Conservation (phyloP, 345 rosid species). For the Stellera chamaejasme region DNA sequence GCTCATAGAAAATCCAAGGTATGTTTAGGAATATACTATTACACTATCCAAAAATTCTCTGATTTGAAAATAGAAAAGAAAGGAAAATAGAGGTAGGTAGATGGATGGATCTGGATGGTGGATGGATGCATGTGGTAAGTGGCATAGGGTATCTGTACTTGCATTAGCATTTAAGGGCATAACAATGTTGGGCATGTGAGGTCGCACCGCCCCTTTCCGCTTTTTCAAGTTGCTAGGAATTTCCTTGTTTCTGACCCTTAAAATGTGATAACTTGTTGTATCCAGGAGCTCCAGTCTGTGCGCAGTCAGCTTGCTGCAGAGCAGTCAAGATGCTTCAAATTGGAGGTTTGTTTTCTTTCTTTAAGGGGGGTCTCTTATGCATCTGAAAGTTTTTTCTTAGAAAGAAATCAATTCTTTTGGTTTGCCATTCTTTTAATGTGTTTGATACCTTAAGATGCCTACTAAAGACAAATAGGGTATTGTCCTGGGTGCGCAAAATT, state of each 20-base stretch:
- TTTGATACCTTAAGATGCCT: neutral
- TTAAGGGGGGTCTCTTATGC: neutral
- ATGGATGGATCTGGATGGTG: no score
- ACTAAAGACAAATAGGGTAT: conserved; percentile 3
- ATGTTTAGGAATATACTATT: no score
- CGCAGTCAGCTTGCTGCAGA: conserved; percentile 96
- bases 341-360: conserved; percentile 50
- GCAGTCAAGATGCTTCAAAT: conserved; percentile 95
- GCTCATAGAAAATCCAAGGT: no score
- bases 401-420: neutral
- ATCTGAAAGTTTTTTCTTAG: neutral
- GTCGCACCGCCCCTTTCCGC: neutral
- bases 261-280: neutral
- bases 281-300: conserved; percentile 89
- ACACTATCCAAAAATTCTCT: no score
- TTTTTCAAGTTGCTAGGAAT: neutral
- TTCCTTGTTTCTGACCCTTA: neutral
- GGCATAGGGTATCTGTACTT: no score
- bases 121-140: no score
- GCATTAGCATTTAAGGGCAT: no score
- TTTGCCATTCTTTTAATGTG: neutral
- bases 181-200: no score
- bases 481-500: no score
- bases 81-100: no score
- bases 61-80: no score